Evolutionary conservation across 441 rosid species (phyloP).

Genomic region (Populus trichocarpa): DNA sequence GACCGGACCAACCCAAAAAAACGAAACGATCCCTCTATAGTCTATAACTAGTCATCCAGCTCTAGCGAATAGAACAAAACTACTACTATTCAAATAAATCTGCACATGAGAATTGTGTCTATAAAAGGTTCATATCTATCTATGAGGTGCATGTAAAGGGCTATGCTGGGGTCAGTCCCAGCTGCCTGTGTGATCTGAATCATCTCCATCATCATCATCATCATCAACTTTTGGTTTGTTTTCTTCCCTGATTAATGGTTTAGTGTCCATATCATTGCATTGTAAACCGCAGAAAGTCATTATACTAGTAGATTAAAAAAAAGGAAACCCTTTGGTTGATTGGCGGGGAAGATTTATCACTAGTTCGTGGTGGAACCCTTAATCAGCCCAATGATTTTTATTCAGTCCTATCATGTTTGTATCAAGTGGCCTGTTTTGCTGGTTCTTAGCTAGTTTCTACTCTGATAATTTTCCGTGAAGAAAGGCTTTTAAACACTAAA

Average conservation of each 20-base stretch:
- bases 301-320: not conserved
- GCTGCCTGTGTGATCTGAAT: not conserved
- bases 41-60: too few relatives aligned
- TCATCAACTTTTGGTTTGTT: not conserved
- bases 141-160: not conserved
- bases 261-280: constrained; percentile 2
- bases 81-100: too few relatives aligned
- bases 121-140: not conserved
- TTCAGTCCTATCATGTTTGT: constrained; percentile 11
- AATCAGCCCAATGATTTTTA: constrained; percentile 18
- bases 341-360: not conserved
- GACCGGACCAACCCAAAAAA: too few relatives aligned
- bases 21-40: too few relatives aligned
- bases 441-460: not conserved
- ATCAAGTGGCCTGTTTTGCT: not conserved
- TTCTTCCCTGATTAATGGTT: not conserved
- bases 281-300: not conserved
- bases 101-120: not conserved
- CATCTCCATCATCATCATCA: not conserved
- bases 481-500: not conserved
- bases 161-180: not conserved
- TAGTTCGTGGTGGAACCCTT: constrained; percentile 11
- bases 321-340: constrained; percentile 1
- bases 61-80: too few relatives aligned
- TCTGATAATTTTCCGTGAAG: not conserved